Conservation (phyloP, 192 early-diverging fungal species). For the Rhizoclosmatium sp. region DNA sequence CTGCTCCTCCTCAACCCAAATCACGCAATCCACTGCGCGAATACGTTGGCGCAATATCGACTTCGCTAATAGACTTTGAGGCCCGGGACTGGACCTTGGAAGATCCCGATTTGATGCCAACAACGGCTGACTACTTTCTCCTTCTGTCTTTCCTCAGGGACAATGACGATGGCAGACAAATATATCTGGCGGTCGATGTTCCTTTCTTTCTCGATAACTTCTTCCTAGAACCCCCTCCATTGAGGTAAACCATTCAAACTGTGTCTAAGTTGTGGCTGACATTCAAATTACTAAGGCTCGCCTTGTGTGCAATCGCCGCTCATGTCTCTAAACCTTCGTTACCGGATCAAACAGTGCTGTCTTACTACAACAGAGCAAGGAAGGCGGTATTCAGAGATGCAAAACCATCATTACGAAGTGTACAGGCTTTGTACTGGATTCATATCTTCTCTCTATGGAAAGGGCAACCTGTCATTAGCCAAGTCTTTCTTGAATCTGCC, state of each 20-base stretch:
- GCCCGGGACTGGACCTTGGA: not conserved
- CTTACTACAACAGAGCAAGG: slow-evolving; percentile 17
- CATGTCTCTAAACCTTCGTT: not conserved
- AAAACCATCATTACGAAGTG: not conserved
- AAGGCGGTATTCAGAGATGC: not conserved
- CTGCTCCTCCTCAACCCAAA: not conserved
- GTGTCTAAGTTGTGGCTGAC: not conserved
- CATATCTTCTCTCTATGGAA: not conserved
- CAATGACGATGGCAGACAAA: not conserved
- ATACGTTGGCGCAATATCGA: not conserved
- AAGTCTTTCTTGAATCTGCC: not conserved
- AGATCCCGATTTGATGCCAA: not conserved
- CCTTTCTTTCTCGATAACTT: not conserved
- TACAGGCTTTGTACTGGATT: slow-evolving; percentile 6
- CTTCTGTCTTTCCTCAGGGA: not conserved
- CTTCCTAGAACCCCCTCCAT: not conserved
- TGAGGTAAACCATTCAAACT: no score
- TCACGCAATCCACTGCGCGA: not conserved
- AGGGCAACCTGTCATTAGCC: not conserved
- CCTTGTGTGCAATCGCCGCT: not conserved
- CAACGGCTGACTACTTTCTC: not conserved
- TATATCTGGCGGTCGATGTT: not conserved
- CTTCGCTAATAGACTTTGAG: not conserved
- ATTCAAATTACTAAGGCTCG: not conserved
- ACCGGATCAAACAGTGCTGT: not conserved